phyloP scores from a whole-genome alignment of 345 rosid genomes.

The Eutrema yunnanense region DNA sequence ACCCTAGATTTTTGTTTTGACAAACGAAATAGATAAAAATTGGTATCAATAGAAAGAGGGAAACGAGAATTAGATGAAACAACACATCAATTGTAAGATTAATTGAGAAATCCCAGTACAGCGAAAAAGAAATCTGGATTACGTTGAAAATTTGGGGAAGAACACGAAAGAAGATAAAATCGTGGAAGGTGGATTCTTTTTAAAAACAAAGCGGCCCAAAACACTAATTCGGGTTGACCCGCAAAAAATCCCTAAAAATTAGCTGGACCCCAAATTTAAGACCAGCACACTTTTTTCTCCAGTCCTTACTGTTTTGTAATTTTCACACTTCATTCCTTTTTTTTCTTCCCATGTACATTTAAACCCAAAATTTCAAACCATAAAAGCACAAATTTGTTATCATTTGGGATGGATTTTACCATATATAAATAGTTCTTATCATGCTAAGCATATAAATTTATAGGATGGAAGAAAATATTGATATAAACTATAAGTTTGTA shows the following conservation, averaged over 20 bases:
- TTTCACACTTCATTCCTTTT: background rate
- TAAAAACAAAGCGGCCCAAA: slow-evolving; percentile 33
- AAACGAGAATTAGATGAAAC: slow-evolving; percentile 28
- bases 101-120: background rate
- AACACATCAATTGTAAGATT: slow-evolving; percentile 11
- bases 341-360: background rate
- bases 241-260: slow-evolving; percentile 11
- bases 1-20: slow-evolving; percentile 32
- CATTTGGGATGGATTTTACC: background rate
- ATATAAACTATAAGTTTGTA: background rate
- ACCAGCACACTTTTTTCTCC: background rate
- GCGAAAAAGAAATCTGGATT: slow-evolving; percentile 26
- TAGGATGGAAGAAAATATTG: background rate
- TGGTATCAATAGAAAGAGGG: slow-evolving; percentile 27
- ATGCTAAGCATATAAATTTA: background rate
- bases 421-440: background rate
- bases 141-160: slow-evolving; percentile 10
- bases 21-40: slow-evolving; percentile 5
- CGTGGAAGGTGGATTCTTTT: slow-evolving; percentile 19
- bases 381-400: background rate
- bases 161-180: slow-evolving; percentile 17
- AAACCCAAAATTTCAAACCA: background rate
- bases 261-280: slow-evolving; percentile 22
- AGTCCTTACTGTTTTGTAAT: background rate
- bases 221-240: slow-evolving; percentile 21